phyloP scores from a whole-genome alignment of 1,139 yeast genomes.

The Yamadazyma spencermartinsiae region DNA sequence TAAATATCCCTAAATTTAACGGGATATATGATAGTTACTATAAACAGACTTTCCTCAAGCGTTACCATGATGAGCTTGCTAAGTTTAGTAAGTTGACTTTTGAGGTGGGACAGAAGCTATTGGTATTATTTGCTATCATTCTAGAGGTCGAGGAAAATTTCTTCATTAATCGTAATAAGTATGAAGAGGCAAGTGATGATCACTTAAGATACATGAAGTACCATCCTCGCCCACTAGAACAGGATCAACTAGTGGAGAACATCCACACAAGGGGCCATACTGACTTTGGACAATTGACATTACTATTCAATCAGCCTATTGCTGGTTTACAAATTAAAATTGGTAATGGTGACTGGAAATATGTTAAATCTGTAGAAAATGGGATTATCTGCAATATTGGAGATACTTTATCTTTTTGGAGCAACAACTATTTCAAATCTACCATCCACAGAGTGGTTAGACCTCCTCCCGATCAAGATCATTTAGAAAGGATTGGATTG shows the following conservation, averaged over 20 bases:
- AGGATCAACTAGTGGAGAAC: slow-evolving; percentile 28
- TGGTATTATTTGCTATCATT: slow-evolving; percentile 31
- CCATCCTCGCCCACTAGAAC: slow-evolving; percentile 25
- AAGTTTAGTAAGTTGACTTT: slow-evolving; percentile 23
- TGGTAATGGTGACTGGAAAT: slow-evolving; percentile 28
- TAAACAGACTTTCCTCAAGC: slow-evolving; percentile 25
- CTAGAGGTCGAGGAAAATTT: slow-evolving; percentile 33
- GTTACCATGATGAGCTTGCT: slow-evolving; percentile 21
- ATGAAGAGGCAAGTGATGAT: slow-evolving; percentile 34
- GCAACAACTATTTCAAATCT: slow-evolving; percentile 35
- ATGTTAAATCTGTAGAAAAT: slow-evolving; percentile 28
- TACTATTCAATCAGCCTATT: slow-evolving; percentile 29
- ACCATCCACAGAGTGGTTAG: slow-evolving; percentile 32
- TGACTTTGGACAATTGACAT: slow-evolving; percentile 31
- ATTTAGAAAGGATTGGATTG: slow-evolving; percentile 30
- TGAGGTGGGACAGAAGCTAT: slow-evolving; percentile 25
- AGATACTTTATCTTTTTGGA: slow-evolving; percentile 32
- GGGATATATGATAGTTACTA: slow-evolving; percentile 24
- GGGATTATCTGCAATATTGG: slow-evolving; percentile 35
- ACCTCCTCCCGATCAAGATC: slow-evolving; percentile 32
- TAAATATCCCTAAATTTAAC: slow-evolving; percentile 36
- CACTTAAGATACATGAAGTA: slow-evolving; percentile 34
- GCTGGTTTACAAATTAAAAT: slow-evolving; percentile 30
- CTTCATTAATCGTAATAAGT: slow-evolving; percentile 28
- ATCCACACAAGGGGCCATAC: slow-evolving; percentile 35